Conservation (phyloP, 2,329 filamentous ascomycete species). For the Helotiales sp. region DNA sequence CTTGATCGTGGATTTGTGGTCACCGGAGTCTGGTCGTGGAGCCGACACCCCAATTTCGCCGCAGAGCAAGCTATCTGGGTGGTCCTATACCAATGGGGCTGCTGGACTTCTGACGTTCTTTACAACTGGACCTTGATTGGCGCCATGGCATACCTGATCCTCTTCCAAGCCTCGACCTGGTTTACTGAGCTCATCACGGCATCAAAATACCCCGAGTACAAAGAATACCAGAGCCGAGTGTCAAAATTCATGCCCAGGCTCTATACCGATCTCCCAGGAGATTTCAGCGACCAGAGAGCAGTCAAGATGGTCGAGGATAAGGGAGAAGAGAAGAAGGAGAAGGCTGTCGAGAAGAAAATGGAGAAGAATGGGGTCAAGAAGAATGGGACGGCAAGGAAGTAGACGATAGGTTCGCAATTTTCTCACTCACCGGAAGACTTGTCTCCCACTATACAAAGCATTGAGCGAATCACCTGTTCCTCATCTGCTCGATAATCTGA, state of each 20-base stretch:
- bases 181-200: slow-evolving; percentile 83
- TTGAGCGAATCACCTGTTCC: no score
- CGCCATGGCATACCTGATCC: slow-evolving; percentile 68
- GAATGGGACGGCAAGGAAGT: background rate
- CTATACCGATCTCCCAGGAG: slow-evolving; percentile 33
- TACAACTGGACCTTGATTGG: slow-evolving; percentile 83
- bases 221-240: slow-evolving; percentile 80
- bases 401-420: no score
- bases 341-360: background rate
- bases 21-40: slow-evolving; percentile 83
- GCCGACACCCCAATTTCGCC: slow-evolving; percentile 92
- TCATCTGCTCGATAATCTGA: no score
- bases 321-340: slow-evolving; percentile 21
- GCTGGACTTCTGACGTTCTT: slow-evolving; percentile 70
- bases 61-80: slow-evolving; percentile 94
- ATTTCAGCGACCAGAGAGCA: slow-evolving; percentile 37
- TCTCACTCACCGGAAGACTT: no score
- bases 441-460: no score
- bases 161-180: slow-evolving; percentile 90
- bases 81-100: slow-evolving; percentile 85
- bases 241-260: slow-evolving; percentile 76
- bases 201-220: slow-evolving; percentile 87
- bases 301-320: slow-evolving; percentile 28
- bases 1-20: slow-evolving; percentile 90
- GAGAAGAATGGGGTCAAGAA: background rate